Percentiles rank a stretch among this genome's conserved stretches.
Evolutionary conservation across 2,329 filamentous ascomycete species (phyloP).

Genomic region (Westerdykella sp.): DNA sequence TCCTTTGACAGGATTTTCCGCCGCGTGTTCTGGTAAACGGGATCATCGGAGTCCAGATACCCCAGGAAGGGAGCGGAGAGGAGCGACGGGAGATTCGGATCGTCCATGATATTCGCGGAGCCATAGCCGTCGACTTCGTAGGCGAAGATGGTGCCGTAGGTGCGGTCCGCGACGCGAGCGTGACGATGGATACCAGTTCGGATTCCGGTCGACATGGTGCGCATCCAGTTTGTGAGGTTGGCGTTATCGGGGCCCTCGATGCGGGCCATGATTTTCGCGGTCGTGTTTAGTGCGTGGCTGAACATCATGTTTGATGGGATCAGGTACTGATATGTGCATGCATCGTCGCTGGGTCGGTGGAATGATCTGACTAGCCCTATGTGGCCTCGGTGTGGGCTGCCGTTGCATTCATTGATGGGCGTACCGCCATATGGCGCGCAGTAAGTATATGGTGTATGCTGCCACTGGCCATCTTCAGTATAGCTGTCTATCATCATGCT

Average conservation of each 20-base stretch:
- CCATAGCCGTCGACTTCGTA: conserved; percentile 46
- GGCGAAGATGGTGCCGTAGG: conserved; percentile 41
- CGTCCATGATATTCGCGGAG: conserved; percentile 58
- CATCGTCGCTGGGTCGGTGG: conserved; percentile 47
- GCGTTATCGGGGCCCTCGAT: conserved; percentile 39
- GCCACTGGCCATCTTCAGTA: conserved; percentile 39
- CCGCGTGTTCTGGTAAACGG: conserved; percentile 43
- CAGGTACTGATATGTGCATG: conserved; percentile 46
- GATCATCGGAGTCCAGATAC: conserved; percentile 35
- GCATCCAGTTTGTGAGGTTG: conserved; percentile 51
- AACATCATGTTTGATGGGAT: conserved; percentile 64
- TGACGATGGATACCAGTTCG: conserved; percentile 40
- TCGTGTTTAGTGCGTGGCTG: conserved; percentile 52
- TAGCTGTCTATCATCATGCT: conserved; percentile 46
- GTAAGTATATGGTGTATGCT: conserved; percentile 43
- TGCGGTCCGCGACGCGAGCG: conserved; percentile 11
- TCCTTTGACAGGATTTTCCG: conserved; percentile 36
- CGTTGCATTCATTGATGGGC: conserved; percentile 49
- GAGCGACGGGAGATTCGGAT: conserved; percentile 64
- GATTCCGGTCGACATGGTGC: conserved; percentile 45
- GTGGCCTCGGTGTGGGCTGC: conserved; percentile 42
- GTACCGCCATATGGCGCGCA: conserved; percentile 41
- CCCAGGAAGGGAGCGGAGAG: conserved; percentile 60
- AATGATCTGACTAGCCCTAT: conserved; percentile 46
- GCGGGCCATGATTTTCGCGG: conserved; percentile 47